Percentiles rank a stretch among this genome's conserved stretches.
Conservation (phyloP, 1,284 basidiomycete species). For the Cutaneotrichosporon sp. region DNA sequence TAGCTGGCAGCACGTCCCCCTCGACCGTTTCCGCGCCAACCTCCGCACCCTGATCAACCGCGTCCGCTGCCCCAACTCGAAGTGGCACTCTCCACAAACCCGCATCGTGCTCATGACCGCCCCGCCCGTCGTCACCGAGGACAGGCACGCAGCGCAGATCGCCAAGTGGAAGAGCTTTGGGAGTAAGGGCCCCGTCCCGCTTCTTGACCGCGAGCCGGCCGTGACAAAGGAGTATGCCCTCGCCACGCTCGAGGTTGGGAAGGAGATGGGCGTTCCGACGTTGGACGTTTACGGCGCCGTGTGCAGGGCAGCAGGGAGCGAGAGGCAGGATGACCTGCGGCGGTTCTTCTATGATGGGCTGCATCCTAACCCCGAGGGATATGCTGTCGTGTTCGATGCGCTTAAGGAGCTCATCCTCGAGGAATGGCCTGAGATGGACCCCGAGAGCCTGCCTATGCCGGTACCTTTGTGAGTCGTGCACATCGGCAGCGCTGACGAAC, state of each 20-base stretch:
- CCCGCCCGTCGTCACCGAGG: conserved; percentile 67
- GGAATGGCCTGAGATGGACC: conserved; percentile 64
- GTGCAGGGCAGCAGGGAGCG: conserved; percentile 60
- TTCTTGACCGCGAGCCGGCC: conserved; percentile 59
- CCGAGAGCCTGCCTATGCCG: conserved; percentile 30
- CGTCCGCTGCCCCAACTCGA: conserved; percentile 59
- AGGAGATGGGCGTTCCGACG: conserved; percentile 55
- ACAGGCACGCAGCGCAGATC: conserved; percentile 38
- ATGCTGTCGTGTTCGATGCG: conserved; percentile 63
- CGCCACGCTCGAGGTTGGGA: conserved; percentile 56
- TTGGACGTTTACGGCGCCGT: conserved; percentile 66
- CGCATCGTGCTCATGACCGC: conserved; percentile 74
- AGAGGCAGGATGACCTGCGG: conserved; percentile 51
- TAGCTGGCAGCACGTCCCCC: conserved; percentile 54
- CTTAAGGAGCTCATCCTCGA: conserved; percentile 58
- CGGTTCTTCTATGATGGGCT: conserved; percentile 60
- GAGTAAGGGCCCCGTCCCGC: conserved; percentile 27
- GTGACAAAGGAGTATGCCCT: conserved; percentile 61
- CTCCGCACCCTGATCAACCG: conserved; percentile 60
- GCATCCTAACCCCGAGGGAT: conserved; percentile 68
- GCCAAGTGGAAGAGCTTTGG: conserved; percentile 44
- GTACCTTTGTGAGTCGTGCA: conserved; percentile 34
- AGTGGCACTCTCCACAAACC: conserved; percentile 67
- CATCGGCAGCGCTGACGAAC: background rate
- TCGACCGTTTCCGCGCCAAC: conserved; percentile 63